Evolutionary conservation across 164 flowering plant genomes (phyloP).

Genomic region (Taxillus chinensis): DNA sequence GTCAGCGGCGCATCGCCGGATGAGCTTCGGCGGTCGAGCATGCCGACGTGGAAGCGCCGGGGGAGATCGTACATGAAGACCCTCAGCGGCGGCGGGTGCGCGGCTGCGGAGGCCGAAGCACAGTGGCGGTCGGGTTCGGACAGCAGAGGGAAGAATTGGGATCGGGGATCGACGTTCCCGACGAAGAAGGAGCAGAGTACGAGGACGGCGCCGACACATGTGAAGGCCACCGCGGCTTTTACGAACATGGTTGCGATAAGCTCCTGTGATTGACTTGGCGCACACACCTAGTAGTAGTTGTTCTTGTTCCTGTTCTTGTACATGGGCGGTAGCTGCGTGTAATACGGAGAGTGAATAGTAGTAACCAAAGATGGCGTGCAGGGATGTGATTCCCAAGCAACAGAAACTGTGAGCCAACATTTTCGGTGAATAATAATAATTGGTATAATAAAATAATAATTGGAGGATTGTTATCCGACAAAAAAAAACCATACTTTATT

Average conservation of each 20-base stretch:
- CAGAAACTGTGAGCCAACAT: no score
- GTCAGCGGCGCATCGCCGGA: neutral
- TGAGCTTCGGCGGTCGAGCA: neutral
- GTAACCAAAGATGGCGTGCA: no score
- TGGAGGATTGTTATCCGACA: no score
- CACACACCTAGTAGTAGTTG: no score
- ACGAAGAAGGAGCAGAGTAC: neutral
- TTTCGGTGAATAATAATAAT: no score
- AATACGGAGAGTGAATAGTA: no score
- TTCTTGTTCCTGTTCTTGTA: no score
- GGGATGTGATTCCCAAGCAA: no score
- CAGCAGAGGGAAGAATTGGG: neutral
- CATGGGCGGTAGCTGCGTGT: no score
- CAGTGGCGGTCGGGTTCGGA: neutral
- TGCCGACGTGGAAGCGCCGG: neutral
- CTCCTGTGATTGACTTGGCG: no score
- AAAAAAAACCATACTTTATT: no score
- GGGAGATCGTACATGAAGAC: slow-evolving; percentile 2
- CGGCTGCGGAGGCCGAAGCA: neutral
- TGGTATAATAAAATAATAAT: no score
- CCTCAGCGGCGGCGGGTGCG: neutral
- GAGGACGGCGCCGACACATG: neutral
- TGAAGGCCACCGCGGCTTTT: neutral
- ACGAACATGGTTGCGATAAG: neutral
- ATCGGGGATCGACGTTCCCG: neutral